Conservation (phyloP, 2,329 filamentous ascomycete species). For the Paecilomyces niveus region DNA sequence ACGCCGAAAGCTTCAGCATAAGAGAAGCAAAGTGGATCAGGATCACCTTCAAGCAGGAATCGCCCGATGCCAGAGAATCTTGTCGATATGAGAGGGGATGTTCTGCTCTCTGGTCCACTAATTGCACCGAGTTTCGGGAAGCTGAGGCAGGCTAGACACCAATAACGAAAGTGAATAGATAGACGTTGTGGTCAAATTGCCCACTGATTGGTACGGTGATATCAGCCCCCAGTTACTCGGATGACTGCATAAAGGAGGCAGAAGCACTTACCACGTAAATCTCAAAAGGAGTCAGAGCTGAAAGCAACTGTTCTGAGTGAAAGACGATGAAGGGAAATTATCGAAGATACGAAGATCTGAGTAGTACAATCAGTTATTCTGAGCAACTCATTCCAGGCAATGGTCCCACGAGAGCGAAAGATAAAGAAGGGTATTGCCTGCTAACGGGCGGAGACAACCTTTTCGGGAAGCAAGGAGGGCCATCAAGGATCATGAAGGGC, state of each 20-base stretch:
- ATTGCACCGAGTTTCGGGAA: conserved; percentile 18
- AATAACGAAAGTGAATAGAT: conserved; percentile 23
- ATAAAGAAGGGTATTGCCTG: conserved; percentile 7
- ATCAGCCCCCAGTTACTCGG: conserved; percentile 10
- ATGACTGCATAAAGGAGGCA: conserved; percentile 21
- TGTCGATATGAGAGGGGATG: not conserved
- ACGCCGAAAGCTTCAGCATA: not conserved
- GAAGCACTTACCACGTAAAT: conserved; percentile 22
- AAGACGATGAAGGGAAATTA: conserved; percentile 11
- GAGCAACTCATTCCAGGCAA: not conserved
- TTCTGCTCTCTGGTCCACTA: not conserved
- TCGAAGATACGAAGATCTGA: conserved; percentile 10
- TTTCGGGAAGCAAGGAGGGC: conserved; percentile 3
- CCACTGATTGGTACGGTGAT: conserved; percentile 30
- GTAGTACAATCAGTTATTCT: conserved; percentile 9
- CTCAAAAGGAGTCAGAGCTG: conserved; percentile 7
- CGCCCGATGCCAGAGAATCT: conserved; percentile 8
- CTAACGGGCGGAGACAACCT: conserved; percentile 3
- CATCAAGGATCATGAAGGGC: conserved; percentile 16
- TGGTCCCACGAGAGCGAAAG: not conserved
- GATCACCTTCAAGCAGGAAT: not conserved
- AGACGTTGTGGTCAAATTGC: conserved; percentile 28
- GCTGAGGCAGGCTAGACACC: conserved; percentile 17
- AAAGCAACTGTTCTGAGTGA: conserved; percentile 6
- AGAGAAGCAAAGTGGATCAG: not conserved